Base-by-base conservation (phyloP, 805 yeast genomes). In the Komagataella pastoris region DNA sequence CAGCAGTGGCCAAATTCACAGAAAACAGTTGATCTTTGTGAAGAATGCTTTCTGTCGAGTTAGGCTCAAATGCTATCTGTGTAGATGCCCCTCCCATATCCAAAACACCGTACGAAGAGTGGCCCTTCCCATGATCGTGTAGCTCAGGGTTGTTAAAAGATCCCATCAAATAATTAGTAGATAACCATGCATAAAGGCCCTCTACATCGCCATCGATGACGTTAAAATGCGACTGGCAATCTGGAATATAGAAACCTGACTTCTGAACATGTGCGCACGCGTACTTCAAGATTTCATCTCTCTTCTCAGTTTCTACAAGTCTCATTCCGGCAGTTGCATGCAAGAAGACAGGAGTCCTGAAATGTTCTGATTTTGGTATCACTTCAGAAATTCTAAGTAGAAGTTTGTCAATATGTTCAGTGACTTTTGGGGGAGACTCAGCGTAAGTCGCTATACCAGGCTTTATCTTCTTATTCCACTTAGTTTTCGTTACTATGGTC, bases 21-120 rank as follows among this genome's bases (percentile, higher is more conserved):
- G 40, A 30, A 30, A 30, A 30, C 12, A 30, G 40, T 30, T 89
- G 96, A 51, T 90, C 90, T 47, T 68, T 63, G 63, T 88, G 95
- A 55, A 75, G 75, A 21, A 63, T 66, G 6, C 84, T 65, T 54
- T 88, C 89, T n/a, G 75, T 70, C 3, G 60, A 55, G 46, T 75
- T 73, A 0, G 97, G 97, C 7, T 86, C 89, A 73, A 90, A 93
- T 6, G 98, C 96, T 19, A 93, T 79, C 62, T 93, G 99, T 0
- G 97, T 88, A 1, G 97, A 88, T 0, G 99, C 99, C 10, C 99
- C 99, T n/a, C 99, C 99, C 99, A 93, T 93, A 65, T 93, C 99
- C 91, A 93, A 84, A 59, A 93, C 91, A 3, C 99, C 99, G 56
- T 77, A 83, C 0, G 96, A 81, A 2, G 65, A 61, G 10, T 62